Evolutionary conservation across 179 eudicot species (phyloP), one percentile per base, ranked within the genome.

Genomic region (Actinidia chinensis): DNA sequence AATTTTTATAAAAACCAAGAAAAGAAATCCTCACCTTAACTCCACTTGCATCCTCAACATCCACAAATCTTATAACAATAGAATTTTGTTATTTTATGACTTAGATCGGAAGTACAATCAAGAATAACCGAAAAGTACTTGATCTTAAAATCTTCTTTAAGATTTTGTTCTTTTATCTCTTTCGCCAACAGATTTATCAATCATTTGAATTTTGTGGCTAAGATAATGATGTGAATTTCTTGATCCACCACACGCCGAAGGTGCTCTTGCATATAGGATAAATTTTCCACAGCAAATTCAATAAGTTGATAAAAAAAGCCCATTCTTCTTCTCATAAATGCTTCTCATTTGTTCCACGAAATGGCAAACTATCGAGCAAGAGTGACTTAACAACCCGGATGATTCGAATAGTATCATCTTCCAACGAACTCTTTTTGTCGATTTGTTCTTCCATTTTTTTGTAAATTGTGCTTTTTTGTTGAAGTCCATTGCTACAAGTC

Each of bases 301-400:
- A 73, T 73, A 73, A 73, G 63, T 73, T 73, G 64, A 51, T 44
- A 54, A 73, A 73, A 25, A 54, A 73, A 44, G n/a, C 28, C 64
- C 63, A 73, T 23, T 73, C 17, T 73, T 28, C 42, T 73, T 51
- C 46, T 73, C 75, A 52, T 73, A 73, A 11, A 73, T 73, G n/a
- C 63, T 73, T 73, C 46, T 54, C 64, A 42, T 73, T 73, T 52
- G 15, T 72, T 72, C 76, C 61, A 50, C 42, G 61, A 52, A 72
- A 72, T 8, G 61, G 60, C 46, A 72, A 72, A 72, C 61, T 72
- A 72, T 72, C 52, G 13, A 25, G 51, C 5, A 47, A 6, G 56
- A 74, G 67, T 12, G 43, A 12, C 48, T 74, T 59, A 9, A 42
- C 42, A 25, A 25, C 67, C 67, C 18, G 40, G 25, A 61, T 25